Percentiles rank a stretch among this genome's conserved stretches.
These are phyloP conservation scores for Alternaria atra DNA, from an alignment of 2,329 filamentous ascomycete genomes.

Conservation along the genomic window DNA sequence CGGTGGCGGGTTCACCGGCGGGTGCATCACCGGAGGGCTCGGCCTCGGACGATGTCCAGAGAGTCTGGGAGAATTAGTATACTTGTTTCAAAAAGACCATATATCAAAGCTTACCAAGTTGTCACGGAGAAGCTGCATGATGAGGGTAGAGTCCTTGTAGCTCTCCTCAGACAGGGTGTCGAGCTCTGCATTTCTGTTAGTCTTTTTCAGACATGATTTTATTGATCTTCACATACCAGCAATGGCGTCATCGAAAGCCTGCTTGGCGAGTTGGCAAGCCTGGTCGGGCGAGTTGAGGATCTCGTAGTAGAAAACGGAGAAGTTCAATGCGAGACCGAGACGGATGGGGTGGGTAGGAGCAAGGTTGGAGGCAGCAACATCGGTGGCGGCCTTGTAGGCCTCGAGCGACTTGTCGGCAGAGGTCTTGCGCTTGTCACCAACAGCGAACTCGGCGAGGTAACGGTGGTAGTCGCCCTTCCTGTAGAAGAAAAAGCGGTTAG, in stretches of 20 bases:
- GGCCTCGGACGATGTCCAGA: slow-evolving; percentile 99
- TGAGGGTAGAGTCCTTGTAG: slow-evolving; percentile 98
- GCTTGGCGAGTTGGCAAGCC: slow-evolving; percentile 97
- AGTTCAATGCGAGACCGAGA: slow-evolving; percentile 91
- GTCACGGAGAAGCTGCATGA: slow-evolving; percentile 98
- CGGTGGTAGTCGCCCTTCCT: slow-evolving; percentile 99
- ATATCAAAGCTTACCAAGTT: slow-evolving; percentile 73
- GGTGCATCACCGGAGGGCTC: slow-evolving; percentile 73
- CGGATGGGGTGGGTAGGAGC: slow-evolving; percentile 93
- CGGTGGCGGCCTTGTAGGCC: slow-evolving; percentile 94
- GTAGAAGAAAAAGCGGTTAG: slow-evolving; percentile 41
- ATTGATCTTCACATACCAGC: slow-evolving; percentile 65
- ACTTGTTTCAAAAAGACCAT: background rate
- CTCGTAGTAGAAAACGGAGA: slow-evolving; percentile 99
- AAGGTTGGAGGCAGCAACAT: slow-evolving; percentile 88
- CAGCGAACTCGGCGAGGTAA: slow-evolving; percentile 96
- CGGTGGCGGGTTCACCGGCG: slow-evolving; percentile 64
- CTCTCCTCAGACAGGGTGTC: slow-evolving; percentile 97
- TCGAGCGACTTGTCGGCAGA: slow-evolving; percentile 94
- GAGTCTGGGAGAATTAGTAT: slow-evolving; percentile 69
- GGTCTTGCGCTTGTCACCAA: slow-evolving; percentile 92
- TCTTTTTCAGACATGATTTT: slow-evolving; percentile 1
- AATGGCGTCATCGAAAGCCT: slow-evolving; percentile 96
- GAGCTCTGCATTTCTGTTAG: slow-evolving; percentile 70
- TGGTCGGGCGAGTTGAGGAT: slow-evolving; percentile 98